Evolutionary conservation across 257 asterid species (phyloP).

Genomic region (Rhazya stricta): DNA sequence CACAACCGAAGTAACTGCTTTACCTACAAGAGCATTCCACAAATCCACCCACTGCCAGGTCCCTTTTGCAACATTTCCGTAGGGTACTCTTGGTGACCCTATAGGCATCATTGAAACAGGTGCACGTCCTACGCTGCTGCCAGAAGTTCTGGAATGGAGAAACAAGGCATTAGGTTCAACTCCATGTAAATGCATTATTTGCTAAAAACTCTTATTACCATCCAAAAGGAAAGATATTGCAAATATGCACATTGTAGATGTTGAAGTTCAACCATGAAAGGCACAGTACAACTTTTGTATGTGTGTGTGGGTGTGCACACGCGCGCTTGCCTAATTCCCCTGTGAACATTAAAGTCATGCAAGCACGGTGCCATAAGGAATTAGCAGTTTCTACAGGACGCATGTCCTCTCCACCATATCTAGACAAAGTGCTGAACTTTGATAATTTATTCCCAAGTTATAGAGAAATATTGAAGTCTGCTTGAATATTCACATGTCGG

Average conservation of each 20-base stretch:
- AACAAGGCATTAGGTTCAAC: conserved; percentile 6
- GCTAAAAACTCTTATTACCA: neutral
- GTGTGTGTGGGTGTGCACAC: neutral
- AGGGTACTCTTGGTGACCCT: conserved; percentile 87
- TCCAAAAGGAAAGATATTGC: neutral
- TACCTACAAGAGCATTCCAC: conserved; percentile 96
- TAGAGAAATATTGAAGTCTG: neutral
- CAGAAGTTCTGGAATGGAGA: conserved; percentile 34
- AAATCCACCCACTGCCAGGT: conserved; percentile 93
- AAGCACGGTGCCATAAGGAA: neutral
- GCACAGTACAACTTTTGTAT: neutral
- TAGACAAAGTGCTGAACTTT: neutral
- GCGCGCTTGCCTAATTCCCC: neutral
- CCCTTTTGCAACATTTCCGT: conserved; percentile 65
- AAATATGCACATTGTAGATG: neutral
- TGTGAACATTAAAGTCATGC: neutral
- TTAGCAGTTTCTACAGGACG: neutral
- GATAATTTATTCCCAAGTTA: neutral
- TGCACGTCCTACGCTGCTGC: conserved; percentile 44
- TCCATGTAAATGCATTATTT: neutral
- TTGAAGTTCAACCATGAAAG: neutral
- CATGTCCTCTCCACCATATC: neutral
- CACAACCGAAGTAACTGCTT: neutral
- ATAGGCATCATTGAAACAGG: conserved; percentile 88
- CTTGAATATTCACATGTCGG: neutral